These are phyloP conservation scores for Cercospora sojina DNA, from an alignment of 2,329 filamentous ascomycete genomes.

Conservation along the genomic window DNA sequence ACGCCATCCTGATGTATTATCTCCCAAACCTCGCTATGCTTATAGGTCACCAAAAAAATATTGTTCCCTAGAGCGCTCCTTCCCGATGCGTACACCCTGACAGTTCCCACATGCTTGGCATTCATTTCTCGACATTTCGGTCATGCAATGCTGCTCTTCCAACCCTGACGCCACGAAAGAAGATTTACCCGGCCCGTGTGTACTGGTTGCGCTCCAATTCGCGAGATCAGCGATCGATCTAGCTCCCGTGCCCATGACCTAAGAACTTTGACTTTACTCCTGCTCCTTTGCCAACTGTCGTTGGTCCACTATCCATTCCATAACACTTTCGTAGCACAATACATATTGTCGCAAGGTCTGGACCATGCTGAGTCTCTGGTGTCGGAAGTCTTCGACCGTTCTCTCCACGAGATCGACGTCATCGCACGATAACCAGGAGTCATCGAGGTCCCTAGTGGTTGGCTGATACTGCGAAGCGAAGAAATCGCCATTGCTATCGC, in stretches of 20 bases:
- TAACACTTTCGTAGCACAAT: slow-evolving; percentile 90
- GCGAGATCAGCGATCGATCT: background rate
- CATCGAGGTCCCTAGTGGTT: slow-evolving; percentile 39
- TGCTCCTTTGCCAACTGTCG: slow-evolving; percentile 14
- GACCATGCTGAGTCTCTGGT: slow-evolving; percentile 91
- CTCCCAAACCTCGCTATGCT: background rate
- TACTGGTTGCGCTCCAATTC: background rate
- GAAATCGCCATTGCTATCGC: slow-evolving; percentile 27
- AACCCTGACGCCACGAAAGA: background rate
- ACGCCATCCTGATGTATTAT: background rate
- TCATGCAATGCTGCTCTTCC: background rate
- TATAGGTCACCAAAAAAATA: background rate
- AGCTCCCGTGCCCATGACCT: background rate
- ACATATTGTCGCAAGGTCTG: slow-evolving; percentile 92
- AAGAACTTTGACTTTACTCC: background rate
- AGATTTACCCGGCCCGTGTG: background rate
- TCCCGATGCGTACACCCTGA: background rate
- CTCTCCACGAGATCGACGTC: slow-evolving; percentile 76
- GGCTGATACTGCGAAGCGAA: slow-evolving; percentile 28
- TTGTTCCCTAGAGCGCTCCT: background rate
- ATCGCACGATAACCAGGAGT: slow-evolving; percentile 67
- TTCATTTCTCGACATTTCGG: background rate
- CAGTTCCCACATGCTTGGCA: background rate
- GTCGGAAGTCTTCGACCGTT: slow-evolving; percentile 87
- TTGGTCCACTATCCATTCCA: slow-evolving; percentile 74